Evolutionary conservation across 2,329 filamentous ascomycete species (phyloP).

Genomic region (Colletotrichum destructivum): DNA sequence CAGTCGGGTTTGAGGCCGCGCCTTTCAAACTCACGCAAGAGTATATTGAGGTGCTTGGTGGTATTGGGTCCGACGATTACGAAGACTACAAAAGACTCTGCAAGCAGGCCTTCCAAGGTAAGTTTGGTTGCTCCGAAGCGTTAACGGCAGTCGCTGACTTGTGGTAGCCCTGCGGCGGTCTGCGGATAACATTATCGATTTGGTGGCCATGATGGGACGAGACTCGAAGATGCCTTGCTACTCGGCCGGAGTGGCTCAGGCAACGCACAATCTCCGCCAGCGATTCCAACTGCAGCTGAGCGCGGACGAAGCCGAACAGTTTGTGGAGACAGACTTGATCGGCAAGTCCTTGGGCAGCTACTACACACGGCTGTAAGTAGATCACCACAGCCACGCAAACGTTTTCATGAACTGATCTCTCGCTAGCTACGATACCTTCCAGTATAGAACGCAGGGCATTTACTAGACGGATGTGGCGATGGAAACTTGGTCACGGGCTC

Average conservation of each 20-base stretch:
- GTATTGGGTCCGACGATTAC: conserved; percentile 78
- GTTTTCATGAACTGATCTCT: conserved; percentile 15
- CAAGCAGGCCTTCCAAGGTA: conserved; percentile 87
- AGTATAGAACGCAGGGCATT: conserved; percentile 90
- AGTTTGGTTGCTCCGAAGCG: conserved; percentile 43
- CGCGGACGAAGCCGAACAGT: conserved; percentile 84
- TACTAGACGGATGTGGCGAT: conserved; percentile 67
- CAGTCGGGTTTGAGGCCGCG: conserved; percentile 87
- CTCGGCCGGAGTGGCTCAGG: conserved; percentile 79
- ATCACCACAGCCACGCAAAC: neutral
- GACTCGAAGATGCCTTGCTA: conserved; percentile 91
- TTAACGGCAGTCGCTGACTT: neutral
- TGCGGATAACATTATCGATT: conserved; percentile 84
- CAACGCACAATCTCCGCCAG: conserved; percentile 78
- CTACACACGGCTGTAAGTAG: conserved; percentile 83
- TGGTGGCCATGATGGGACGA: conserved; percentile 87
- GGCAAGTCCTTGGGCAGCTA: conserved; percentile 88
- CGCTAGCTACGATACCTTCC: conserved; percentile 84
- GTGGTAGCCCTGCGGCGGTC: conserved; percentile 78
- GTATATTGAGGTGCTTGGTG: conserved; percentile 87
- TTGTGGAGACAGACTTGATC: conserved; percentile 85
- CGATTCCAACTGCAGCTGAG: conserved; percentile 88
- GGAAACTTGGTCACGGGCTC: conserved; percentile 21
- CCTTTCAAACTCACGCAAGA: conserved; percentile 91
- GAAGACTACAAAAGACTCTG: conserved; percentile 84